A percentile compares a stretch with the other conserved stretches of the same genome.
These are phyloP conservation scores for Myxozyma melibiosi DNA, from an alignment of 805 yeast genomes.

Conservation along the genomic window DNA sequence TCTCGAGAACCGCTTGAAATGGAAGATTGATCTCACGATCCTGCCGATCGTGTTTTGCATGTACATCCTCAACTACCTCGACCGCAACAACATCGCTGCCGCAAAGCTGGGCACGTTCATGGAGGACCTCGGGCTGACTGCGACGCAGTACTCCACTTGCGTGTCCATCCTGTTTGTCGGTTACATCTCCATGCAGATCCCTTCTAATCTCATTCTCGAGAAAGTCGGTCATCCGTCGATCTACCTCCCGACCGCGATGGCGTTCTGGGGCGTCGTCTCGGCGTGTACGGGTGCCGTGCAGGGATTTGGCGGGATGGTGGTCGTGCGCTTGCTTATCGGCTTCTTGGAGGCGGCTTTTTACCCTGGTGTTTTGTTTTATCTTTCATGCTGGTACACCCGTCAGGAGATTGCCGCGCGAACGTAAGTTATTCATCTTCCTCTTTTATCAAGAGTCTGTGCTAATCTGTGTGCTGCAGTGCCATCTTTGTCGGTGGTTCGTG, in stretches of 20 bases:
- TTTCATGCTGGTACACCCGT: conserved; percentile 60
- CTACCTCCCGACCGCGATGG: conserved; percentile 54
- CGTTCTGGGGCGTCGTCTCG: conserved; percentile 50
- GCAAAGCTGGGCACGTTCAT: conserved; percentile 51
- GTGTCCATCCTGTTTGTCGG: conserved; percentile 56
- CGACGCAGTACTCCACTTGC: conserved; percentile 51
- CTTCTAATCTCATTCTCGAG: conserved; percentile 52
- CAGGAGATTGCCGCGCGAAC: conserved; percentile 54
- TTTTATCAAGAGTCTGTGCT: neutral
- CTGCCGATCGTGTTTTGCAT: conserved; percentile 54
- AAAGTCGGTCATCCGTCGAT: conserved; percentile 54
- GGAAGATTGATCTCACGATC: conserved; percentile 54
- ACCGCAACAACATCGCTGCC: conserved; percentile 52
- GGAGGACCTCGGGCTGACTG: conserved; percentile 45
- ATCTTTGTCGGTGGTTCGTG: conserved; percentile 54
- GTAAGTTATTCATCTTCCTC: conserved; percentile 7
- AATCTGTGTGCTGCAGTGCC: conserved; percentile 40
- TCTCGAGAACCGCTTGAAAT: conserved; percentile 49
- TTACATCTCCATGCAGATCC: conserved; percentile 53
- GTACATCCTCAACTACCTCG: conserved; percentile 55
- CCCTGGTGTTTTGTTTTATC: conserved; percentile 52
- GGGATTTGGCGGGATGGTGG: conserved; percentile 49
- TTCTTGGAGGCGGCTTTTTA: conserved; percentile 53
- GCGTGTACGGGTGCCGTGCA: conserved; percentile 52
- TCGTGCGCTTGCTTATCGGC: conserved; percentile 51